Conservation (phyloP, 352 stramenopile genomes). For the Lagenidium giganteum region DNA sequence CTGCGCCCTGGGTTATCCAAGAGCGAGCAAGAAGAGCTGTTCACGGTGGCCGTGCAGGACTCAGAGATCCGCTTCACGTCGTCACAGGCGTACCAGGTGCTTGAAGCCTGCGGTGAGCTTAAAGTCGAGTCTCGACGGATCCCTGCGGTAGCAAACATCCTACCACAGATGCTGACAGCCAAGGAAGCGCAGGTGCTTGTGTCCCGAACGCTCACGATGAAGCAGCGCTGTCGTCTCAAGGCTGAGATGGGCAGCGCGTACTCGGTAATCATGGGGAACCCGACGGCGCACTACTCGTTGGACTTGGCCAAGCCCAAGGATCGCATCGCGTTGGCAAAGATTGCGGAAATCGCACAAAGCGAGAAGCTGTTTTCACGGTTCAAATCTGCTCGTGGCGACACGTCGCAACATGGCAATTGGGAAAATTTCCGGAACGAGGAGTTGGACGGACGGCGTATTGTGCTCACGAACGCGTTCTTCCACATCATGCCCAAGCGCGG, state of each 20-base stretch:
- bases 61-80: slow-evolving; percentile 67
- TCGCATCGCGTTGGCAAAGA: slow-evolving; percentile 55
- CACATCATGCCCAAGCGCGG: slow-evolving; percentile 45
- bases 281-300: slow-evolving; percentile 64
- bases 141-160: slow-evolving; percentile 50
- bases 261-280: slow-evolving; percentile 67
- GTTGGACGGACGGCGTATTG: slow-evolving; percentile 49
- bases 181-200: slow-evolving; percentile 64
- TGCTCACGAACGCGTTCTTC: slow-evolving; percentile 67
- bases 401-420: slow-evolving; percentile 83
- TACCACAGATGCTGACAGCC: slow-evolving; percentile 72
- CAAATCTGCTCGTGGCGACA: slow-evolving; percentile 41
- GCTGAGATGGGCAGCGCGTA: slow-evolving; percentile 66
- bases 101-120: slow-evolving; percentile 42
- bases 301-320: slow-evolving; percentile 56
- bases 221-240: slow-evolving; percentile 62
- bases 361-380: slow-evolving; percentile 59
- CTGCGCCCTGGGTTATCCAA: slow-evolving; percentile 27
- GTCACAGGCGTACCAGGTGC: slow-evolving; percentile 51
- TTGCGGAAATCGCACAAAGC: slow-evolving; percentile 65
- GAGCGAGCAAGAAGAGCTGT: slow-evolving; percentile 57
- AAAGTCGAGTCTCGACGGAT: no score
- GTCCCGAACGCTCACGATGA: slow-evolving; percentile 40
- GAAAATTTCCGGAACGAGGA: slow-evolving; percentile 87
- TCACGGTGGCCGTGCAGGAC: slow-evolving; percentile 56